phyloP scores from a whole-genome alignment of 2,329 filamentous ascomycete genomes.

The Claviceps spartinae region DNA sequence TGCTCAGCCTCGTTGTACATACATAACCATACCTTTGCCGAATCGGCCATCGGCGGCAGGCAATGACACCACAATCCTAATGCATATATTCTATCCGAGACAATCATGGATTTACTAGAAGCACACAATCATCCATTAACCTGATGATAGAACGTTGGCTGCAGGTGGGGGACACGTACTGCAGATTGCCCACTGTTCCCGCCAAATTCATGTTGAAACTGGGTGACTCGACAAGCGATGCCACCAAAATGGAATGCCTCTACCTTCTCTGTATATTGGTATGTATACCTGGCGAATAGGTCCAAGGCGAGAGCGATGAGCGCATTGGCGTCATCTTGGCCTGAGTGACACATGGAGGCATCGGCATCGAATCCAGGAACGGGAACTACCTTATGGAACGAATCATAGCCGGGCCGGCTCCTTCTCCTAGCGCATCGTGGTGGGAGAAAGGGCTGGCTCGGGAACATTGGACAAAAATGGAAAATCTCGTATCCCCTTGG shows the following conservation, averaged over 20 bases:
- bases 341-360: no score
- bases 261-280: no score
- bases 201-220: neutral
- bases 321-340: no score
- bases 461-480: neutral
- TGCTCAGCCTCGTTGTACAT: no score
- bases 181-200: neutral
- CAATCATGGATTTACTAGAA: neutral
- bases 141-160: neutral
- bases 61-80: neutral
- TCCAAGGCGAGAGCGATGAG: no score
- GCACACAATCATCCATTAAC: neutral
- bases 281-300: no score
- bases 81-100: neutral
- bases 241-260: no score
- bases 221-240: no score
- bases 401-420: neutral
- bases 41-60: neutral
- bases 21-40: neutral
- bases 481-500: neutral
- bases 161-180: neutral
- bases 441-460: neutral
- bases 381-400: neutral
- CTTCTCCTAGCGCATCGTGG: neutral
- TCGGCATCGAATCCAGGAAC: no score